A percentile compares a stretch with the other conserved stretches of the same genome.
Conservation (phyloP, 2,329 filamentous ascomycete species). For the Penicillium sclerotigenum region DNA sequence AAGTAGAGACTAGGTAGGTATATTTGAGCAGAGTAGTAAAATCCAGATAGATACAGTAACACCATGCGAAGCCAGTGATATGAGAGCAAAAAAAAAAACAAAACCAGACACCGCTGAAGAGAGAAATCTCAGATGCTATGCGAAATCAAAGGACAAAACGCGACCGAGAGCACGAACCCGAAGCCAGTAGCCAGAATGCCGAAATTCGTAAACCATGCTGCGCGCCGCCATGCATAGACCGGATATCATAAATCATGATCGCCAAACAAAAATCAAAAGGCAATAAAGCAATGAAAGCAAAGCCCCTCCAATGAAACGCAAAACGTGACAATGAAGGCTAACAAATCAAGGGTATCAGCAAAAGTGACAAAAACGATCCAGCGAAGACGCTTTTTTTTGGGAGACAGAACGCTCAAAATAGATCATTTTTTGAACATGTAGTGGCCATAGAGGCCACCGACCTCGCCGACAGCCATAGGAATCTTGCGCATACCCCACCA, state of each 20-base stretch:
- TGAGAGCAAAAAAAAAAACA: background rate
- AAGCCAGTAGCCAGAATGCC: slow-evolving; percentile 26
- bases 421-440: slow-evolving; percentile 56
- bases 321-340: slow-evolving; percentile 6
- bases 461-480: slow-evolving; percentile 54
- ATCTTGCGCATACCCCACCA: slow-evolving; percentile 80
- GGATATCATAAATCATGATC: slow-evolving; percentile 28
- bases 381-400: slow-evolving; percentile 20
- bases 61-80: slow-evolving; percentile 5
- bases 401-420: slow-evolving; percentile 12
- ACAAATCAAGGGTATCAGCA: slow-evolving; percentile 22
- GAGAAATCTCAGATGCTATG: slow-evolving; percentile 26
- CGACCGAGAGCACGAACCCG: slow-evolving; percentile 27
- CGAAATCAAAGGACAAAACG: slow-evolving; percentile 23
- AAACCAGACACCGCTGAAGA: slow-evolving; percentile 20
- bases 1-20: background rate
- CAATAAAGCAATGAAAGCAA: slow-evolving; percentile 8
- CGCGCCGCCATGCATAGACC: slow-evolving; percentile 30
- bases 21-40: slow-evolving; percentile 19
- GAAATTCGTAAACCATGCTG: slow-evolving; percentile 29
- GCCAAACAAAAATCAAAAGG: slow-evolving; percentile 13
- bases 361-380: slow-evolving; percentile 7
- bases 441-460: slow-evolving; percentile 58
- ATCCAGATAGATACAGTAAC: slow-evolving; percentile 8
- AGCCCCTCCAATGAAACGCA: slow-evolving; percentile 12